Conservation (phyloP, 164 flowering plant genomes). For the Warburgia ugandensis region DNA sequence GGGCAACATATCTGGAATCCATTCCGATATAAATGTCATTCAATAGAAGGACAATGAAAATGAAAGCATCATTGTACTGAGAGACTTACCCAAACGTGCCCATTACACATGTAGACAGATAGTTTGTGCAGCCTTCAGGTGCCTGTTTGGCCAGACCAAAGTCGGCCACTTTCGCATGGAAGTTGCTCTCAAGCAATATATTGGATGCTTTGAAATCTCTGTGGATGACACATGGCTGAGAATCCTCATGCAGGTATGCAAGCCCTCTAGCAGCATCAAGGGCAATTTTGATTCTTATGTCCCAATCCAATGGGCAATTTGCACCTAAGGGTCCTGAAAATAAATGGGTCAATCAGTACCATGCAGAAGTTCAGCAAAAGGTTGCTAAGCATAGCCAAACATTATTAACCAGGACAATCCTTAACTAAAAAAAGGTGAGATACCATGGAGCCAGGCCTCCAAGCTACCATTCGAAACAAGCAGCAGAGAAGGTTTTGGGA, state of each 20-base stretch:
- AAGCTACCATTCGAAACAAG: constrained; percentile 96
- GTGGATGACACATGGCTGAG: constrained; percentile 94
- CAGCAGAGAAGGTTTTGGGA: constrained; percentile 86
- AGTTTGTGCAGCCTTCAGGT: constrained; percentile 82
- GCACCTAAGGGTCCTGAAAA: constrained; percentile 72
- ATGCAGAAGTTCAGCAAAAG: background rate
- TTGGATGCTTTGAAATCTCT: constrained; percentile 98
- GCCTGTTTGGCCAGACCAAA: constrained; percentile 98
- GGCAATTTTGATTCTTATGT: constrained; percentile 96
- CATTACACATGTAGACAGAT: constrained; percentile 94
- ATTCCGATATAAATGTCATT: background rate
- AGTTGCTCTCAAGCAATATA: constrained; percentile 87
- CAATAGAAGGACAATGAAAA: background rate
- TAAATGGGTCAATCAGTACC: constrained; percentile 6
- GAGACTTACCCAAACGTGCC: constrained; percentile 89
- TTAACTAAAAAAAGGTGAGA: constrained; percentile 5
- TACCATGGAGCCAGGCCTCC: constrained; percentile 99
- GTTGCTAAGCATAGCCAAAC: no score
- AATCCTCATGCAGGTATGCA: constrained; percentile 95
- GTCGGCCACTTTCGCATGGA: constrained; percentile 94
- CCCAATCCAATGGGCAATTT: constrained; percentile 92
- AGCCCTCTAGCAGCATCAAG: constrained; percentile 99
- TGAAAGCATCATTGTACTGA: background rate
- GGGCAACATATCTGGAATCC: constrained; percentile 84
- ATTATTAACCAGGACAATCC: background rate